Conservation (phyloP, 345 rosid species). For the Carallia brachiata region DNA sequence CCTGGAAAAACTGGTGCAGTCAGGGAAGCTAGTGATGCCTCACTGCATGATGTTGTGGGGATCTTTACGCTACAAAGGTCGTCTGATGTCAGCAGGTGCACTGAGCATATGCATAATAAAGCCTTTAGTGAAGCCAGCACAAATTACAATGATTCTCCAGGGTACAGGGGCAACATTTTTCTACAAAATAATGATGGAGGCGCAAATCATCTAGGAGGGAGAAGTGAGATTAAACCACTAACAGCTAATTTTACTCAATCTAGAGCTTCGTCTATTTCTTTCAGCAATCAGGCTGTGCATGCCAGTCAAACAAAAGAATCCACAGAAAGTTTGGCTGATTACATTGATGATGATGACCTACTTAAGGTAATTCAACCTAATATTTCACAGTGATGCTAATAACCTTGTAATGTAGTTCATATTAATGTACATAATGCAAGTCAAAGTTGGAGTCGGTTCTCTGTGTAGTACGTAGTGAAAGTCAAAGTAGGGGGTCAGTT, state of each 20-base stretch:
- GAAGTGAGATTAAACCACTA: slow-evolving; percentile 31
- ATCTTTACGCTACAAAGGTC: slow-evolving; percentile 35
- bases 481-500: not conserved
- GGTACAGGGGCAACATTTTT: slow-evolving; percentile 29
- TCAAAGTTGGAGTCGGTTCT: not conserved
- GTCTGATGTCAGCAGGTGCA: slow-evolving; percentile 26
- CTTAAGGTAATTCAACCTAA: slow-evolving; percentile 52
- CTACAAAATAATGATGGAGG: slow-evolving; percentile 24
- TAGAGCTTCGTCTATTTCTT: slow-evolving; percentile 31
- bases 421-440: not conserved
- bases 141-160: slow-evolving; percentile 29
- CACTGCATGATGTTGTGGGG: slow-evolving; percentile 34
- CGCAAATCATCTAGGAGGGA: slow-evolving; percentile 29
- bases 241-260: slow-evolving; percentile 21
- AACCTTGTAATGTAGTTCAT: not conserved
- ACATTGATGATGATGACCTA: slow-evolving; percentile 81
- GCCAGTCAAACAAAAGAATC: slow-evolving; percentile 31
- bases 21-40: slow-evolving; percentile 34
- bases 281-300: slow-evolving; percentile 29
- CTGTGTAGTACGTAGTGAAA: not conserved
- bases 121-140: slow-evolving; percentile 24
- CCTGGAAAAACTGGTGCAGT: slow-evolving; percentile 68
- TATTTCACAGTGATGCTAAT: slow-evolving; percentile 5
- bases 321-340: slow-evolving; percentile 45
- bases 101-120: slow-evolving; percentile 28